phyloP scores from a whole-genome alignment of 108 stramenopile genomes.

The Epithemia pelagica region DNA sequence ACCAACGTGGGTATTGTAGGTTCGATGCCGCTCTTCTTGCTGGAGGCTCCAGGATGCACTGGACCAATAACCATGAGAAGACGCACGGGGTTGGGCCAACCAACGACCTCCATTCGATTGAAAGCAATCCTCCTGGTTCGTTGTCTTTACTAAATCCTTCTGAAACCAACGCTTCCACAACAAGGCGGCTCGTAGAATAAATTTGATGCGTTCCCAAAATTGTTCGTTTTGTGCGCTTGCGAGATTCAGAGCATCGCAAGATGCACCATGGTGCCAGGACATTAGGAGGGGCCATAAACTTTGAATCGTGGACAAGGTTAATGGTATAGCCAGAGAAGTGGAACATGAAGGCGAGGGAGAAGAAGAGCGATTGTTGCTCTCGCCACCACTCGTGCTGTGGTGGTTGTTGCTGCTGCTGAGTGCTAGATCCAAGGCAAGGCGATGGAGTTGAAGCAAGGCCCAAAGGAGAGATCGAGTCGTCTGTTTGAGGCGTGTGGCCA shows the following conservation, averaged over 20 bases:
- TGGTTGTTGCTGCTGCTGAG: background rate
- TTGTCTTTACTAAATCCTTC: no score
- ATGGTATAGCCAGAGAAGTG: background rate
- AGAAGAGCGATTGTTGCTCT: background rate
- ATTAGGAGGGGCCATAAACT: background rate
- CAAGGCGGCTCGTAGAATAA: background rate
- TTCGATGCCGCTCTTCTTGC: background rate
- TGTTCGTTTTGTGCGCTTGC: no score
- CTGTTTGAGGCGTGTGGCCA: no score
- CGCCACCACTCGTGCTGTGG: background rate
- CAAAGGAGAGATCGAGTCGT: background rate
- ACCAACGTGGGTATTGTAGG: constrained; percentile 25
- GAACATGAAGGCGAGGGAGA: background rate
- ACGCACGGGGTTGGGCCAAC: no score
- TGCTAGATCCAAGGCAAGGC: background rate
- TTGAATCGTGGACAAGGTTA: background rate
- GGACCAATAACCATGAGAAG: no score
- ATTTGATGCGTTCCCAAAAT: background rate
- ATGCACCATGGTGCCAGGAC: background rate
- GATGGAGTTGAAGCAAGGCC: background rate
- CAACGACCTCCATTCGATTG: no score
- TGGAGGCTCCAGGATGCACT: no score
- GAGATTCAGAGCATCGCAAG: no score
- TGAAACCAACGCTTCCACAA: background rate
- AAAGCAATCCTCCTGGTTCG: no score